Evolutionary conservation across 371 early-diverging fungal species (phyloP).

Genomic region (Gilbertella persicaria): DNA sequence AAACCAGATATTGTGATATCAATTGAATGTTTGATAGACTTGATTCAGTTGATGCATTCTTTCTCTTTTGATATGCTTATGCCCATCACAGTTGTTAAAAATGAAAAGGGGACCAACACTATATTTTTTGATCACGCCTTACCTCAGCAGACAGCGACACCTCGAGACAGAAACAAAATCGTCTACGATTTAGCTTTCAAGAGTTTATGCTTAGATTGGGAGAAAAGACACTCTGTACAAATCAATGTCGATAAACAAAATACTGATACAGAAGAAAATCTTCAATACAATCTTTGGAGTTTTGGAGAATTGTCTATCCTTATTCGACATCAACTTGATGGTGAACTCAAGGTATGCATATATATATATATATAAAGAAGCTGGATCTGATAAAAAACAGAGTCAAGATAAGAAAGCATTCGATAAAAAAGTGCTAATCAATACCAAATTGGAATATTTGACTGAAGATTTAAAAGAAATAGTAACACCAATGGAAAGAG

Average conservation of each 20-base stretch:
- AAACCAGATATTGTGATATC: conserved; percentile 8
- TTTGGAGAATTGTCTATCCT: conserved; percentile 27
- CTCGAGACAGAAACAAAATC: conserved; percentile 9
- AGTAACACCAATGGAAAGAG: conserved; percentile 18
- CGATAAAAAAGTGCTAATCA: conserved; percentile 9
- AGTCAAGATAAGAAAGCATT: neutral
- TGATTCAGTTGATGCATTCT: conserved; percentile 5
- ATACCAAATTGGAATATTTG: conserved; percentile 25
- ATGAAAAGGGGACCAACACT: neutral
- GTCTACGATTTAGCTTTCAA: conserved; percentile 16
- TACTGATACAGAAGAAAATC: conserved; percentile 14
- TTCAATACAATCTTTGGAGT: conserved; percentile 24
- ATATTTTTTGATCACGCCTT: conserved; percentile 17
- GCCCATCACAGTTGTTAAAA: conserved; percentile 6
- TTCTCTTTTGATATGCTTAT: conserved; percentile 2
- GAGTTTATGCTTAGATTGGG: conserved; percentile 20
- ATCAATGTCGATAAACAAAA: neutral
- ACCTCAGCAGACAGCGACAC: conserved; percentile 10
- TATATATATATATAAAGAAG: neutral
- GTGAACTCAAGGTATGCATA: conserved; percentile 9
- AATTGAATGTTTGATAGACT: conserved; percentile 4
- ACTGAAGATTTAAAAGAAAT: conserved; percentile 11
- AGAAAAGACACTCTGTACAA: conserved; percentile 3
- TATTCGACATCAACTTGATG: conserved; percentile 22
- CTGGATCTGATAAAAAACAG: neutral